Evolutionary conservation across 495 filamentous ascomycete species (phyloP), one percentile per base, ranked within the genome.

Genomic region (Aspergillus diversus): DNA sequence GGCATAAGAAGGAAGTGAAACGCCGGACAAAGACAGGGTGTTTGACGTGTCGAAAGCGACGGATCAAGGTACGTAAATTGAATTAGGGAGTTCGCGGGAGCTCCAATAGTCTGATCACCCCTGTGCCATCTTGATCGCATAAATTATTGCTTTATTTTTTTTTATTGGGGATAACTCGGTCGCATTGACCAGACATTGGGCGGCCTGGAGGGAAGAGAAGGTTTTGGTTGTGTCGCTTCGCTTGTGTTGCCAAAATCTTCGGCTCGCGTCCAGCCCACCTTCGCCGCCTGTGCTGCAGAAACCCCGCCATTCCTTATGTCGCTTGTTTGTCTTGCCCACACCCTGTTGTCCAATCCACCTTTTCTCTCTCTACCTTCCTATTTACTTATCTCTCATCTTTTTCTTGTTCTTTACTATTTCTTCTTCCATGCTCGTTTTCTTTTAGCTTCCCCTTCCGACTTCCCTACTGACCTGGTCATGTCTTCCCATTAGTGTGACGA

Each of bases 1-100:
- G 93, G 64, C 92, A 96, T 77, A 98, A 97, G 81, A 97, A 98
- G 84, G 95, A 99, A 80, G 97, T 99, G 75, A 98, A 99, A 83
- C 87, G 95, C 69, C 86, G 95, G 69, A 99, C 95, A 47, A 99
- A 99, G 82, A 97, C 95, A 5, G 95, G 95, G 13, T 99, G 95
- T 76, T 78, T 98, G 75, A 99, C 95, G 37, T 99, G 95, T 83
- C 87, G 95, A 65, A 97, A 97, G 76, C 87, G 95, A 69, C 85
- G 95, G 77, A 98, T 99, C 80, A 99, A 99, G 93, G 95, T 97
- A 84, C 72, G 90, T 87, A 63, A 59, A 66, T 11, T 33, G 49
- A 68, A 27, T 57, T 51, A 64, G 13, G n/a, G 55, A 33, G 50
- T 63, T 33, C 34, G 34, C 48, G 17, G 16, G 9, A 17, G 27